A percentile compares a stretch with the other conserved stretches of the same genome.
phyloP scores from a whole-genome alignment of 1,284 basidiomycete species.

The Leucoagaricus sp. region DNA sequence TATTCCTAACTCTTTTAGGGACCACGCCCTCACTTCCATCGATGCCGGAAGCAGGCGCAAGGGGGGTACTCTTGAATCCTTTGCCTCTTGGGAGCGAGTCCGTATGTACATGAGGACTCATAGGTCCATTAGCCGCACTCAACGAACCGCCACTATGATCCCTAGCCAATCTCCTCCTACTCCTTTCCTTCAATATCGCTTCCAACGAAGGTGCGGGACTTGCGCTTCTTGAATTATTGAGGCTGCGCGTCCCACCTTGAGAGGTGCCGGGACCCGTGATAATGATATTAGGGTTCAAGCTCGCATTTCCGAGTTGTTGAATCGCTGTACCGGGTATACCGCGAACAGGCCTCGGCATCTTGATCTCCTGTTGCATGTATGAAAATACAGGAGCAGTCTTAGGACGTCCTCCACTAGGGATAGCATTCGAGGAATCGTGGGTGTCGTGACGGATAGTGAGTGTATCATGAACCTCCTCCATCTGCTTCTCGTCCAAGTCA shows the following conservation, averaged over 20 bases:
- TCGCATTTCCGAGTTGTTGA: conserved; percentile 6
- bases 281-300: background rate
- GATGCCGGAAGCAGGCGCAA: conserved; percentile 24
- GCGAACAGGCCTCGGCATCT: conserved; percentile 11
- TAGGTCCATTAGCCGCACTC: conserved; percentile 9
- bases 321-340: background rate
- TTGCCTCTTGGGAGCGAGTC: conserved; percentile 39
- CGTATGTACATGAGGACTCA: background rate
- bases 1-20: no score
- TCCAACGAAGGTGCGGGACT: conserved; percentile 61
- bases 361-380: background rate
- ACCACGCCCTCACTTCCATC: background rate
- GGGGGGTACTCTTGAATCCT: conserved; percentile 71
- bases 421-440: background rate
- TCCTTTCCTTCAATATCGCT: conserved; percentile 60
- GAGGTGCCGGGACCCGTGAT: background rate
- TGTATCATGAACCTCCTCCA: background rate
- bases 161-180: conserved; percentile 49
- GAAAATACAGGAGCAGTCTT: background rate
- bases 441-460: background rate
- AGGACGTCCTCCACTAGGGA: background rate
- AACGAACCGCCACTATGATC: conserved; percentile 27
- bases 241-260: conserved; percentile 18
- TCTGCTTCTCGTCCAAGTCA: background rate
- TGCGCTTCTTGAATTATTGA: conserved; percentile 30